Percentiles rank a stretch among this genome's conserved stretches.
Evolutionary conservation across 2,329 filamentous ascomycete genomes (phyloP).

Genomic region (Ceratocystis variospora): DNA sequence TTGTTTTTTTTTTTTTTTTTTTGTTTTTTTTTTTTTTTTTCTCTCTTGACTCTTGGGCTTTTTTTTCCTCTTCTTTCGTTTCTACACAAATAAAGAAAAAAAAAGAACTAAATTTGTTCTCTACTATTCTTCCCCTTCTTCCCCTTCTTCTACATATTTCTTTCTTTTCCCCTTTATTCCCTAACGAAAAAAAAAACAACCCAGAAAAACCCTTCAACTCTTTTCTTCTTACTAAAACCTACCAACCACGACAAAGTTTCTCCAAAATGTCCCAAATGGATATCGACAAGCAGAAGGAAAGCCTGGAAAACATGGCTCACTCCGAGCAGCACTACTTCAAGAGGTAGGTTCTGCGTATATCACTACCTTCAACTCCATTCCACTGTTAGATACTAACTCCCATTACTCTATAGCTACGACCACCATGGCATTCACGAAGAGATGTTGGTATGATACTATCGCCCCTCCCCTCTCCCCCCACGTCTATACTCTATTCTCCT

Average conservation of each 20-base stretch:
- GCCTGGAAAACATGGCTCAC: constrained; percentile 65
- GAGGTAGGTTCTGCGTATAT: constrained; percentile 44
- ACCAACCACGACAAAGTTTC: constrained; percentile 13
- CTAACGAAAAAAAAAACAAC: neutral
- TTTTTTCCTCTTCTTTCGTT: neutral
- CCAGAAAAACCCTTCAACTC: neutral
- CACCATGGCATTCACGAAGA: constrained; percentile 99
- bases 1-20: too few relatives aligned
- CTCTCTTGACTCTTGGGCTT: neutral
- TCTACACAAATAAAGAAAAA: neutral
- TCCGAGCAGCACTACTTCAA: constrained; percentile 99
- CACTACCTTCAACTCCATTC: neutral
- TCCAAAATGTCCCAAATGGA: constrained; percentile 41
- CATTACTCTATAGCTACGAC: constrained; percentile 56
- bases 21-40: neutral
- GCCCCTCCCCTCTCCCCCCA: neutral
- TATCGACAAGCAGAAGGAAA: constrained; percentile 45
- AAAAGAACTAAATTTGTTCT: neutral
- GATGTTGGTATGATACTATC: constrained; percentile 59
- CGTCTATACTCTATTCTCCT: neutral
- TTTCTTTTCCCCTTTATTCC: neutral
- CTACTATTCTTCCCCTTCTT: neutral
- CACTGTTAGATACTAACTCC: constrained; percentile 2
- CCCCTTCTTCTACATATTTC: neutral
- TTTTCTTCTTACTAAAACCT: constrained; percentile 8